Conservation (phyloP, 2,329 filamentous ascomycete genomes). For the Fusarium sulawesiense region DNA sequence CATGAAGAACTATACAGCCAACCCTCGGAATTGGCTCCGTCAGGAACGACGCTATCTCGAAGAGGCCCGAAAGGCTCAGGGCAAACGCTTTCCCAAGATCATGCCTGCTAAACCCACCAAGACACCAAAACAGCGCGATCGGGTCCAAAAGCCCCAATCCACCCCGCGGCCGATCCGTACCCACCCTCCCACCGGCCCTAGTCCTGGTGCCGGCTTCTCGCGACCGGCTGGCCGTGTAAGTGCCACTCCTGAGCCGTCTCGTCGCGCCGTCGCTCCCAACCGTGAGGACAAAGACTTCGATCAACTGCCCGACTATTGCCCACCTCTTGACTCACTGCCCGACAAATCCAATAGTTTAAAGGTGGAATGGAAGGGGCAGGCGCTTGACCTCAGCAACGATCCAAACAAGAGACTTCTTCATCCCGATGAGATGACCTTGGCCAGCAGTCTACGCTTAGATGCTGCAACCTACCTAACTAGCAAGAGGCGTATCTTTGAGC, state of each 20-base stretch:
- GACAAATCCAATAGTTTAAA: conserved; percentile 77
- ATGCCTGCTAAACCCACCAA: conserved; percentile 56
- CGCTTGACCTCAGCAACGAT: conserved; percentile 80
- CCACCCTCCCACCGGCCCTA: conserved; percentile 40
- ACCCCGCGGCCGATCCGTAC: conserved; percentile 53
- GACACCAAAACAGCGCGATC: conserved; percentile 49
- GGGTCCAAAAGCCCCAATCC: conserved; percentile 52
- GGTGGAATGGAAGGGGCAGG: conserved; percentile 87
- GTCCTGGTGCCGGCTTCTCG: conserved; percentile 32
- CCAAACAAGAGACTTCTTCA: conserved; percentile 78
- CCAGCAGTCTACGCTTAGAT: conserved; percentile 82
- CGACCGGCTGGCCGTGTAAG: conserved; percentile 53
- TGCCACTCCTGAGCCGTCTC: conserved; percentile 62
- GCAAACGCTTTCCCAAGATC: conserved; percentile 54
- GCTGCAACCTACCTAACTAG: conserved; percentile 91
- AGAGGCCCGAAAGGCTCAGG: conserved; percentile 59
- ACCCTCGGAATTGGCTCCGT: conserved; percentile 61
- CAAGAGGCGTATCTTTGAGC: conserved; percentile 91
- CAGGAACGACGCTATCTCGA: conserved; percentile 63
- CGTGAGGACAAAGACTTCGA: conserved; percentile 86
- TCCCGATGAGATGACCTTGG: conserved; percentile 80
- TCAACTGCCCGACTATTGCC: conserved; percentile 77
- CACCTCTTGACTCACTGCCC: conserved; percentile 73
- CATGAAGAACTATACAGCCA: conserved; percentile 56
- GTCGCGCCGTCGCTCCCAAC: conserved; percentile 69